phyloP scores from a whole-genome alignment of 106 monocot genomes.

The Phalaenopsis equestris region DNA sequence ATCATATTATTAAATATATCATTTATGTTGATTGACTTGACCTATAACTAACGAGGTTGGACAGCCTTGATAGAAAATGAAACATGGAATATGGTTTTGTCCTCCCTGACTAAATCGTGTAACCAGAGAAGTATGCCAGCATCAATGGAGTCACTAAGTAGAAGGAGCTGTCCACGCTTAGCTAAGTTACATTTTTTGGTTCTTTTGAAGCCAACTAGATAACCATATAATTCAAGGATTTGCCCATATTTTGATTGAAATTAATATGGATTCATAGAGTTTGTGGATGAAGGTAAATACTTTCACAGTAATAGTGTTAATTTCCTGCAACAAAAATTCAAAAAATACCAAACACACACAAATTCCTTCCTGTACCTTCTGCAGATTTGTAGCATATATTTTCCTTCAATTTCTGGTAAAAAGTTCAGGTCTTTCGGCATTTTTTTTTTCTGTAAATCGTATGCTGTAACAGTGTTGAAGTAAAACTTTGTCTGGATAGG shows the following conservation, averaged over 20 bases:
- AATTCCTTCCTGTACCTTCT: not conserved
- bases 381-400: not conserved
- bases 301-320: not conserved
- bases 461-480: not conserved
- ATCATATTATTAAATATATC: not conserved
- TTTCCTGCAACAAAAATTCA: not conserved
- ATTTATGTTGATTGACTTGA: not conserved
- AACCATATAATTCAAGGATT: not conserved
- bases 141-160: too few species aligned
- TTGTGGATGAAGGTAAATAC: not conserved
- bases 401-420: not conserved
- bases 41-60: too few species aligned
- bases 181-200: not conserved
- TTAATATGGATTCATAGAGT: not conserved
- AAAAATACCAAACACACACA: not conserved
- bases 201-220: not conserved
- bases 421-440: not conserved
- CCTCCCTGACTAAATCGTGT: too few species aligned
- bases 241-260: not conserved
- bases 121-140: too few species aligned
- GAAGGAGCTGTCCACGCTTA: not conserved
- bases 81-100: too few species aligned
- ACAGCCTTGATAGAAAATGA: too few species aligned
- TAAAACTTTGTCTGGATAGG: conserved; percentile 30
- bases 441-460: not conserved